Percentiles rank a stretch among this genome's conserved stretches.
phyloP scores from a whole-genome alignment of 2,329 filamentous ascomycete species.

The Neofusicoccum sp. region DNA sequence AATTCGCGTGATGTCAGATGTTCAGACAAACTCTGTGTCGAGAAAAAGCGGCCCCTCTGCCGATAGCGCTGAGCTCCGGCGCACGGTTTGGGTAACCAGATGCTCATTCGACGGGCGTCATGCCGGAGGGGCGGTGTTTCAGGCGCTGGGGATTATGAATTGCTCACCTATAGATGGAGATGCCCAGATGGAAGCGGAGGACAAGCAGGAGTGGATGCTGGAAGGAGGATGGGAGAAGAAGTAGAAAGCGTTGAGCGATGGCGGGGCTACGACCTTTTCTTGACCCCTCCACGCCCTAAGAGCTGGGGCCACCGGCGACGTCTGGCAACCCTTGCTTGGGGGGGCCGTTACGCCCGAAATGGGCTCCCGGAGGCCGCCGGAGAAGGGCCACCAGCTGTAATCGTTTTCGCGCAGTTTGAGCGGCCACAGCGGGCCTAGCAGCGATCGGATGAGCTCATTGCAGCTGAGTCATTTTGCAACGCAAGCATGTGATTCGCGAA shows the following conservation, averaged over 20 bases:
- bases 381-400: too few species aligned
- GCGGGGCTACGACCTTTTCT: conserved; percentile 16
- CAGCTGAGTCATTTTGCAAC: too few species aligned
- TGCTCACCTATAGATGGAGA: conserved; percentile 15
- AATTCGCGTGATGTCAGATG: conserved; percentile 22
- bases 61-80: conserved; percentile 17
- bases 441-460: too few species aligned
- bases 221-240: neutral
- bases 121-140: conserved; percentile 7
- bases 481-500: too few species aligned
- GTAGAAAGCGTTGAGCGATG: conserved; percentile 21
- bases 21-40: conserved; percentile 21
- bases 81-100: conserved; percentile 22
- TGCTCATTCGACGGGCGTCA: conserved; percentile 19
- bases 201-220: neutral
- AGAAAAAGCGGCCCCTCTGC: conserved; percentile 21
- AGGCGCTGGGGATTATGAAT: neutral
- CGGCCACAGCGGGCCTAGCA: too few species aligned
- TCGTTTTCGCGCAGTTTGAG: too few species aligned
- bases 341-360: too few species aligned
- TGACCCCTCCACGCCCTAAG: conserved; percentile 14
- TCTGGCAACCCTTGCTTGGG: too few species aligned
- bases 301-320: conserved; percentile 1
- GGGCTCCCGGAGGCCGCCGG: too few species aligned
- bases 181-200: neutral